A percentile compares a stretch with the other conserved stretches of the same genome.
Conservation (phyloP, 306 rosid genomes). For the Cajanus cajan region DNA sequence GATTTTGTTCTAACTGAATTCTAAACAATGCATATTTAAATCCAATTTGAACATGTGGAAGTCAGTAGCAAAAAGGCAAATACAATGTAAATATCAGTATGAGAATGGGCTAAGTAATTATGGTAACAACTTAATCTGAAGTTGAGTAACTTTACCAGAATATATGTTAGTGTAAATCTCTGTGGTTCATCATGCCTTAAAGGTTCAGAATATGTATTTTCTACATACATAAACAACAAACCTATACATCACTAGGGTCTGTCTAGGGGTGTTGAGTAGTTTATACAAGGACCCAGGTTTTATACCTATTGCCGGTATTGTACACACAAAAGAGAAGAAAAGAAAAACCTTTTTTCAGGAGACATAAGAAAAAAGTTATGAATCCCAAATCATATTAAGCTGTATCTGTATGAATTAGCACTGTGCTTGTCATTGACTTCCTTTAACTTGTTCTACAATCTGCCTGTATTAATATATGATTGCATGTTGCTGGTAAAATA, state of each 20-base stretch:
- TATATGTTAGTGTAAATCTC: not conserved
- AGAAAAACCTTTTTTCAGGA: not conserved
- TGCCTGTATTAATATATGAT: not conserved
- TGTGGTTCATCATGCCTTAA: not conserved
- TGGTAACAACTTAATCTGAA: not conserved
- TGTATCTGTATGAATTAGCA: not conserved
- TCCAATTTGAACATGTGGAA: not conserved
- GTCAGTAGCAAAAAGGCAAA: not conserved
- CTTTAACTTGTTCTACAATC: not conserved
- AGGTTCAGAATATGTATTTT: not conserved
- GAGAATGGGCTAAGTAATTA: not conserved
- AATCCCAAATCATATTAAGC: not conserved
- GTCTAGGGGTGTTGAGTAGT: no score
- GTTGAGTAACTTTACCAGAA: not conserved
- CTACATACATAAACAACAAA: not conserved
- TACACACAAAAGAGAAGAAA: no score
- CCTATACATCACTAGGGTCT: no score
- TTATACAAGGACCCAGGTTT: no score
- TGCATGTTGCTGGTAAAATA: not conserved
- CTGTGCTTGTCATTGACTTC: not conserved
- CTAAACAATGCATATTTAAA: not conserved
- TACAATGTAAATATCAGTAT: not conserved
- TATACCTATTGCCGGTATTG: no score
- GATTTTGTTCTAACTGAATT: not conserved
- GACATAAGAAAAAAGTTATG: not conserved